Conservation (phyloP, 2,329 filamentous ascomycete genomes). For the Corynespora cassiicola region DNA sequence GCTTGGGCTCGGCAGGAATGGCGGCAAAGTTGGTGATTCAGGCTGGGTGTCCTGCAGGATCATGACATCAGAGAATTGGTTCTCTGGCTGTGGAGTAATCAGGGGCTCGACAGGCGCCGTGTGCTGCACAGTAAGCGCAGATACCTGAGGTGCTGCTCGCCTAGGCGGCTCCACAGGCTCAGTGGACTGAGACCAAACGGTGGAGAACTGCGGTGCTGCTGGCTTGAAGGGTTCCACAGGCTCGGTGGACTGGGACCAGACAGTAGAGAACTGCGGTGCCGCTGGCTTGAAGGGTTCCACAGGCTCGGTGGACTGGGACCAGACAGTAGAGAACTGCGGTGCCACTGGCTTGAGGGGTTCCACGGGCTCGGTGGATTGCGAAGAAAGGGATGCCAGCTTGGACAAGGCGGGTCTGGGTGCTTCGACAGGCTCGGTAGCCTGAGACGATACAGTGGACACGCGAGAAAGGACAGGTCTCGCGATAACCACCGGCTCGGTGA, state of each 20-base stretch:
- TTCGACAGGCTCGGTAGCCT: slow-evolving; percentile 30
- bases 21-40: slow-evolving; percentile 41
- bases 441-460: slow-evolving; percentile 27
- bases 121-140: slow-evolving; percentile 31
- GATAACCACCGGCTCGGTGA: slow-evolving; percentile 25
- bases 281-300: slow-evolving; percentile 5
- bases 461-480: slow-evolving; percentile 16
- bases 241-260: slow-evolving; percentile 19
- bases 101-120: slow-evolving; percentile 33
- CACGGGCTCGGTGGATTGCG: slow-evolving; percentile 11
- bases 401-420: slow-evolving; percentile 5
- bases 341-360: slow-evolving; percentile 5
- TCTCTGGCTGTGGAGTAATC: slow-evolving; percentile 8
- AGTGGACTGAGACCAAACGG: slow-evolving; percentile 12
- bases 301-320: slow-evolving; percentile 6
- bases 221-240: slow-evolving; percentile 19
- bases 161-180: slow-evolving; percentile 25
- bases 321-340: slow-evolving; percentile 4
- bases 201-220: slow-evolving; percentile 10
- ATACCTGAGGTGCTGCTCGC: slow-evolving; percentile 23
- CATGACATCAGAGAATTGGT: slow-evolving; percentile 33
- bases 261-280: slow-evolving; percentile 8
- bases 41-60: slow-evolving; percentile 39
- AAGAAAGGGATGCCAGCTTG: background rate
- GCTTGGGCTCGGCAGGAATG: slow-evolving; percentile 39